These are phyloP conservation scores for Boletus sensibilis DNA, from an alignment of 768 basidiomycete genomes.

Conservation along the genomic window DNA sequence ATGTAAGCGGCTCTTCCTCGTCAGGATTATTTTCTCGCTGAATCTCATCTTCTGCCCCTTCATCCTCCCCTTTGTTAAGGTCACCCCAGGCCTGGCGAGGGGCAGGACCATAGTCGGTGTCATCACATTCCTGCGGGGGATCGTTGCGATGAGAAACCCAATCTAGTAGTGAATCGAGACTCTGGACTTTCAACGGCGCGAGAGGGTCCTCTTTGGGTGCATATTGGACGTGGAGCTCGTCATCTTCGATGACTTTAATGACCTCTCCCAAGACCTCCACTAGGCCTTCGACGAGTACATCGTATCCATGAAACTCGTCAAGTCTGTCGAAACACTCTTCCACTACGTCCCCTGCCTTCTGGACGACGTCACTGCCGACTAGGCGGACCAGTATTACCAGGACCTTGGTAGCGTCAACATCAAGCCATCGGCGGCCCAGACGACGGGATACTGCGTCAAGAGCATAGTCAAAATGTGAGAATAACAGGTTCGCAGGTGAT, in stretches of 20 bases:
- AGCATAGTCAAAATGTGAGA: slow-evolving; percentile 96
- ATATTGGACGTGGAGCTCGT: slow-evolving; percentile 37
- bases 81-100: slow-evolving; percentile 60
- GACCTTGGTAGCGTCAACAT: slow-evolving; percentile 86
- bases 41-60: slow-evolving; percentile 21
- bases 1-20: slow-evolving; percentile 54
- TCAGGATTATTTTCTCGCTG: slow-evolving; percentile 27
- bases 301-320: slow-evolving; percentile 95
- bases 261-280: slow-evolving; percentile 86
- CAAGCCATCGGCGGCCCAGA: slow-evolving; percentile 76
- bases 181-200: slow-evolving; percentile 29
- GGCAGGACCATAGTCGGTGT: slow-evolving; percentile 55
- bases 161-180: slow-evolving; percentile 52
- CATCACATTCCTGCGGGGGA: slow-evolving; percentile 37
- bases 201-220: slow-evolving; percentile 20
- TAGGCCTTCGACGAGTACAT: slow-evolving; percentile 79
- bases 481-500: slow-evolving; percentile 81
- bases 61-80: slow-evolving; percentile 24
- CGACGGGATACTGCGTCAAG: slow-evolving; percentile 87
- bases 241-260: slow-evolving; percentile 68
- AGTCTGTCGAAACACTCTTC: slow-evolving; percentile 97
- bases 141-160: slow-evolving; percentile 61
- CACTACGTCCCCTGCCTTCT: slow-evolving; percentile 89
- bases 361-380: slow-evolving; percentile 83
- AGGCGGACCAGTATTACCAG: slow-evolving; percentile 81